Evolutionary conservation across 441 rosid species (phyloP).

Genomic region (Populus hybrid): DNA sequence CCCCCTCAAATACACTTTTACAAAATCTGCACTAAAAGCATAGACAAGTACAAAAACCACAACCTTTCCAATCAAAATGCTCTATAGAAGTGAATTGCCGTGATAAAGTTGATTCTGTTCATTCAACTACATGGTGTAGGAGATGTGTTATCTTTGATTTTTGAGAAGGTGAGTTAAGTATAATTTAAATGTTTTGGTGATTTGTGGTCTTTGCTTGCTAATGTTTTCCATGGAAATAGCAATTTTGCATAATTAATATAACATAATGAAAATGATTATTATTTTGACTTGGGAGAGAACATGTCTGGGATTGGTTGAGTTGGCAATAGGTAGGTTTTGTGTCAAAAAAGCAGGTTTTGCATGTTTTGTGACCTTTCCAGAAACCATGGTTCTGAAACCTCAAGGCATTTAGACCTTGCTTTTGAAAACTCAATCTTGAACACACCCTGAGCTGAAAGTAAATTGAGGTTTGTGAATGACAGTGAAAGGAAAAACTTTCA

Average conservation of each 20-base stretch:
- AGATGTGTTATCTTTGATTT: not conserved
- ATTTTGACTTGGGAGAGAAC: not conserved
- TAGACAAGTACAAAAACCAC: not conserved
- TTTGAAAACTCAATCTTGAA: not conserved
- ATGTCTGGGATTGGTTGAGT: not conserved
- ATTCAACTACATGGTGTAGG: not conserved
- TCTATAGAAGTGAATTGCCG: not conserved
- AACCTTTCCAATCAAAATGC: not conserved
- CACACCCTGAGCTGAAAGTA: not conserved
- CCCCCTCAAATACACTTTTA: not conserved
- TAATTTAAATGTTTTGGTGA: not conserved
- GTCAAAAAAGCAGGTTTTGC: not conserved
- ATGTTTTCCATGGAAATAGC: not conserved
- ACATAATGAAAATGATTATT: not conserved
- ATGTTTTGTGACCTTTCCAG: not conserved
- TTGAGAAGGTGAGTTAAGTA: not conserved
- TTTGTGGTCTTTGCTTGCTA: not conserved
- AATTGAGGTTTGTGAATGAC: not conserved
- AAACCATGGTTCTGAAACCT: not conserved
- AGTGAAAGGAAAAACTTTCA: not conserved
- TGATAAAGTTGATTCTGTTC: not conserved
- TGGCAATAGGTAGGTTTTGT: not conserved
- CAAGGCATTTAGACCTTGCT: not conserved
- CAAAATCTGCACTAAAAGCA: not conserved
- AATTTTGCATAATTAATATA: not conserved